These are phyloP conservation scores for Ricinus communis DNA, from an alignment of 345 rosid genomes.

Conservation along the genomic window DNA sequence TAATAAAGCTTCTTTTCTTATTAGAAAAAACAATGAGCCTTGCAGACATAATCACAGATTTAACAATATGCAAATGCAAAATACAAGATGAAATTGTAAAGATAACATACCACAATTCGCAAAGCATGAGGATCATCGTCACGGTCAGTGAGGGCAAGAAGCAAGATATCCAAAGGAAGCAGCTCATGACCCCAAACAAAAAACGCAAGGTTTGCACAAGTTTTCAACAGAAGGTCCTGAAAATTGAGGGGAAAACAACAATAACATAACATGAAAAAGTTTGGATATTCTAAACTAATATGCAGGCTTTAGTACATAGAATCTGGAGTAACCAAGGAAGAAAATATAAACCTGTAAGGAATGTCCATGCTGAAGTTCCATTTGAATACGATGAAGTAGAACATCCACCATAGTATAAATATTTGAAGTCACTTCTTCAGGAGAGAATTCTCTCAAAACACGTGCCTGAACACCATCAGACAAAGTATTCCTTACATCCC, in stretches of 20 bases:
- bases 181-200: conserved; percentile 89
- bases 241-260: conserved; percentile 16
- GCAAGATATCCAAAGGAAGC: conserved; percentile 92
- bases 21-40: background rate
- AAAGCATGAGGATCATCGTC: conserved; percentile 96
- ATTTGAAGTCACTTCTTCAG: conserved; percentile 93
- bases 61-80: conserved; percentile 4
- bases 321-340: background rate
- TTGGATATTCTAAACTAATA: conserved; percentile 16
- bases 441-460: conserved; percentile 86
- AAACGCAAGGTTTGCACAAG: conserved; percentile 70
- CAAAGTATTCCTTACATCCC: background rate
- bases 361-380: conserved; percentile 83
- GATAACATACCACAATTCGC: conserved; percentile 70
- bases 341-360: conserved; percentile 55
- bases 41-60: background rate
- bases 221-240: conserved; percentile 68
- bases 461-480: conserved; percentile 51
- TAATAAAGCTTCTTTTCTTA: background rate
- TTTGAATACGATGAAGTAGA: conserved; percentile 72
- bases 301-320: conserved; percentile 1
- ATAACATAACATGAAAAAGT: conserved; percentile 13
- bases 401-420: conserved; percentile 98
- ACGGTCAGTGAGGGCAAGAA: conserved; percentile 87
- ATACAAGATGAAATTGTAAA: conserved; percentile 10